Percentiles rank a stretch among this genome's conserved stretches.
Conservation (phyloP, 345 rosid genomes). For the Turritis glabra region DNA sequence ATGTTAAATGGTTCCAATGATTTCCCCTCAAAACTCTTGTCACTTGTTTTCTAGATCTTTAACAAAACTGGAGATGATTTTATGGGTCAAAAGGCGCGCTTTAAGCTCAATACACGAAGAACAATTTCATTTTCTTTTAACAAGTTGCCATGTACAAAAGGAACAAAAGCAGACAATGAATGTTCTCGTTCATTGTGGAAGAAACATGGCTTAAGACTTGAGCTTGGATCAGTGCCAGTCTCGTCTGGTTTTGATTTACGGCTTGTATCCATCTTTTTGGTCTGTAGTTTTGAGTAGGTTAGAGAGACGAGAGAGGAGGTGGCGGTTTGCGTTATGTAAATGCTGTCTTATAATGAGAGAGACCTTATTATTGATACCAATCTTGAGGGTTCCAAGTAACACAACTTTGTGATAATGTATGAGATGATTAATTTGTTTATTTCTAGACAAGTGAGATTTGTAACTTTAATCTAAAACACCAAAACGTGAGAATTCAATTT, state of each 20-base stretch:
- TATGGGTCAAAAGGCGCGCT: conserved; percentile 8
- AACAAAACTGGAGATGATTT: conserved; percentile 18
- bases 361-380: conserved; percentile 5
- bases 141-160: conserved; percentile 20
- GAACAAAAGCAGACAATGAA: conserved; percentile 19
- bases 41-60: conserved; percentile 18
- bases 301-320: conserved; percentile 18
- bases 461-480: neutral
- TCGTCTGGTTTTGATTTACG: neutral
- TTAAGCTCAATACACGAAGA: conserved; percentile 5
- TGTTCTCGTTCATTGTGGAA: conserved; percentile 16
- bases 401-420: conserved; percentile 31
- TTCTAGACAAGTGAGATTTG: neutral
- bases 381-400: neutral
- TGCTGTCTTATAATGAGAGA: conserved; percentile 9
- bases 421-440: neutral
- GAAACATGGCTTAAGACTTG: conserved; percentile 16
- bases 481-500: no score
- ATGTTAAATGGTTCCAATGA: neutral
- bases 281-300: conserved; percentile 38
- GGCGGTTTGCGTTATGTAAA: conserved; percentile 30
- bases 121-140: neutral
- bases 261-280: conserved; percentile 14
- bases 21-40: neutral
- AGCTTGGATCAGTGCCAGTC: conserved; percentile 3